These are phyloP conservation scores for Exophiala spinifera DNA, from an alignment of 2,329 filamentous ascomycete genomes.

Conservation along the genomic window DNA sequence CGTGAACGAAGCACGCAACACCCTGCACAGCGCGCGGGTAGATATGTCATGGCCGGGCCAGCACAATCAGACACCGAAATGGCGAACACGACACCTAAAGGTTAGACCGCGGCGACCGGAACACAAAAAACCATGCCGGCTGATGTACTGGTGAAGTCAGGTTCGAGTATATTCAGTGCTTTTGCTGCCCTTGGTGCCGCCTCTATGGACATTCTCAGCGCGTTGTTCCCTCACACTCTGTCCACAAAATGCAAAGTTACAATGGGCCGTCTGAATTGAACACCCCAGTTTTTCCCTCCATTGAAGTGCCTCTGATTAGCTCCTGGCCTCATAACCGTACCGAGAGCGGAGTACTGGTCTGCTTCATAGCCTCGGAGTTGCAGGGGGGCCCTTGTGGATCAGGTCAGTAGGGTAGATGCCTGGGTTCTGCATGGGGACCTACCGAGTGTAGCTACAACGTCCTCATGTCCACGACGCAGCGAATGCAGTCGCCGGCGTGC, in stretches of 20 bases:
- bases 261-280: neutral
- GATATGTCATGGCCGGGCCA: too few relatives aligned
- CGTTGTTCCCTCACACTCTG: neutral
- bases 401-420: neutral
- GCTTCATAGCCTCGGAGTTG: neutral
- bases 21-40: neutral
- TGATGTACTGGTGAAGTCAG: neutral
- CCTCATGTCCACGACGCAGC: conserved; percentile 76
- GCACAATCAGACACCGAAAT: too few relatives aligned
- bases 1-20: too few relatives aligned
- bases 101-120: neutral
- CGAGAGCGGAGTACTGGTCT: neutral
- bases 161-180: neutral
- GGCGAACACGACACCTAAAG: neutral
- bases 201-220: neutral
- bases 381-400: neutral
- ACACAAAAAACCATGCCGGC: neutral
- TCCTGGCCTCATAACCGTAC: neutral
- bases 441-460: conserved; percentile 29
- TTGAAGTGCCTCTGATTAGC: too few relatives aligned
- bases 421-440: neutral
- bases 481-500: conserved; percentile 96
- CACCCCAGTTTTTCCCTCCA: neutral
- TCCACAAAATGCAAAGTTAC: neutral
- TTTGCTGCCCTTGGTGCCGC: neutral